Evolutionary conservation across 164 flowering plant genomes (phyloP).

Genomic region (Litsea cubeba): DNA sequence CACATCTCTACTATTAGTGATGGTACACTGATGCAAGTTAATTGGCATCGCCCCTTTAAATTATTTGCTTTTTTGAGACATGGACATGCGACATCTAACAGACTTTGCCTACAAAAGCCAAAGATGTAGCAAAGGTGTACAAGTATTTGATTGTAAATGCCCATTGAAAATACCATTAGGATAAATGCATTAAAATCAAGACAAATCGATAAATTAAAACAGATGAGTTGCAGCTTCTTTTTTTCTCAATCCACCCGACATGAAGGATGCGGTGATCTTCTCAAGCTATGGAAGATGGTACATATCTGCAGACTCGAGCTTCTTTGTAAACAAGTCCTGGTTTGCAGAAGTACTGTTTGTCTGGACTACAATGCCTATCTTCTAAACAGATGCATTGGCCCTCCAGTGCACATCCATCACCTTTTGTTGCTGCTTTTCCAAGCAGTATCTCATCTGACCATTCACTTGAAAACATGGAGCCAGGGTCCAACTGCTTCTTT

Average conservation of each 20-base stretch:
- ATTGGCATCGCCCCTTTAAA: too few relatives aligned
- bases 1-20: too few relatives aligned
- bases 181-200: too few relatives aligned
- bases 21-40: too few relatives aligned
- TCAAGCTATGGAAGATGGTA: not conserved
- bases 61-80: too few relatives aligned
- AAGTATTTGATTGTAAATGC: too few relatives aligned
- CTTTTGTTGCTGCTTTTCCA: slow-evolving; percentile 31
- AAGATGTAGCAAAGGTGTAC: too few relatives aligned
- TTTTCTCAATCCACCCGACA: not conserved
- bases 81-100: too few relatives aligned
- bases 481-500: slow-evolving; percentile 55
- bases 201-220: too few relatives aligned
- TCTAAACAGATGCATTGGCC: slow-evolving; percentile 72
- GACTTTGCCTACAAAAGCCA: too few relatives aligned
- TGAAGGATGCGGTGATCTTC: not conserved
- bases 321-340: slow-evolving; percentile 55
- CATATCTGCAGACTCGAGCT: slow-evolving; percentile 64
- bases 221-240: too few relatives aligned
- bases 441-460: slow-evolving; percentile 60
- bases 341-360: slow-evolving; percentile 53
- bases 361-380: slow-evolving; percentile 73
- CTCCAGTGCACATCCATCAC: slow-evolving; percentile 76
- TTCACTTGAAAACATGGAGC: slow-evolving; percentile 53
- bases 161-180: too few relatives aligned